Evolutionary conservation across 169 alveolate genomes (phyloP).

Genomic region (Cryptosporidium viatorum): DNA sequence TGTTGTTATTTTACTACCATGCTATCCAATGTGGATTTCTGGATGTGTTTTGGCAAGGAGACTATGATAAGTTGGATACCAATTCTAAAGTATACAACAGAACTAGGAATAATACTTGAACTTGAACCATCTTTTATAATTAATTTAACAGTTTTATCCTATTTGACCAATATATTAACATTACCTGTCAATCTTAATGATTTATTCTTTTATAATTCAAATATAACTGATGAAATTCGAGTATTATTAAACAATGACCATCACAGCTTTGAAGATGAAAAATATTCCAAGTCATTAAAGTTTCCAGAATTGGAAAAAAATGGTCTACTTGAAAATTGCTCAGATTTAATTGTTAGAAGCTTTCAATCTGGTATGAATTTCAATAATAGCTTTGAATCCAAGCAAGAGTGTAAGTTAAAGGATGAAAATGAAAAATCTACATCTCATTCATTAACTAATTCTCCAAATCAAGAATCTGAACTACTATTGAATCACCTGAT

Average conservation of each 20-base stretch:
- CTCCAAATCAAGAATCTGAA: background rate
- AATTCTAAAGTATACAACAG: constrained; percentile 12
- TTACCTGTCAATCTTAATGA: constrained; percentile 19
- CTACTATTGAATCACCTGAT: background rate
- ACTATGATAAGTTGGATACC: constrained; percentile 15
- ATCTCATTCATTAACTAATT: background rate
- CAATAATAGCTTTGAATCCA: background rate
- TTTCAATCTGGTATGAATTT: background rate
- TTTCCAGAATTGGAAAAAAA: constrained; percentile 4
- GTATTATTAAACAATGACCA: background rate
- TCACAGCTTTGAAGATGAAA: background rate
- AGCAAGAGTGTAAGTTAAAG: background rate
- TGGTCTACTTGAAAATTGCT: background rate
- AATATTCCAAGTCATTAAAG: background rate
- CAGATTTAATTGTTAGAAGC: constrained; percentile 9
- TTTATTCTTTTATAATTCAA: constrained; percentile 17
- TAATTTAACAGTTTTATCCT: constrained; percentile 31
- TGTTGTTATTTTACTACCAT: constrained; percentile 42
- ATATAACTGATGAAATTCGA: background rate
- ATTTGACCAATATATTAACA: constrained; percentile 12
- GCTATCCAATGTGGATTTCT: constrained; percentile 45
- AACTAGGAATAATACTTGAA: constrained; percentile 18
- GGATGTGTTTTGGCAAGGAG: constrained; percentile 37
- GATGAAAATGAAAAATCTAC: constrained; percentile 11
- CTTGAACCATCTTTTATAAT: constrained; percentile 17